Evolutionary conservation across 73 alveolate genomes (phyloP), one percentile per base, ranked within the genome.

Genomic region (Symbiodinium natans): DNA sequence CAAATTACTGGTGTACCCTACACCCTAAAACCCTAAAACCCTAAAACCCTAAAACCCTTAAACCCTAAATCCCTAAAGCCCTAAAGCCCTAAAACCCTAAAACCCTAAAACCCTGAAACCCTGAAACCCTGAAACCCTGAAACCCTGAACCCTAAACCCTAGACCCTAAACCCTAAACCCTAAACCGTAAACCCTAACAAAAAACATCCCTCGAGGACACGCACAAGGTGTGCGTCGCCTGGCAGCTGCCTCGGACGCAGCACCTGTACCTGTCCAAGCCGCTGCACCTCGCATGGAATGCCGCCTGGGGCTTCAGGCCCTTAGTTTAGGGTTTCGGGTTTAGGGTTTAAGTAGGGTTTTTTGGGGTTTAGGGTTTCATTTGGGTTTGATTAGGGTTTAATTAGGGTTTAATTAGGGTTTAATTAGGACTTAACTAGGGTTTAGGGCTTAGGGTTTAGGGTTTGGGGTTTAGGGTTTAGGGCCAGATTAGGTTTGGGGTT

Each of bases 171-270:
- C 63, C 63, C 63, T 48, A 48, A 43, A 43, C 56, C 56, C 56
- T 43, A 43, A 5, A 43, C 63, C 63, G 21, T 1, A 48, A 48
- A 48, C n/a, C n/a, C n/a, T n/a, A 11, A 43, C 56, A 8, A 11
- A 11, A 43, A 8, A 43, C 56, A 43, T 43, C 56, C 56, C 56
- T 11, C 56, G 56, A 71, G 83, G 83, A 71, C 83, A 33, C 39
- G 83, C 83, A 71, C 39, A 71, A 71, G 39, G 38, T 71, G 13
- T n/a, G 41, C 42, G 25, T 71, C 83, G 39, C 83, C 25, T 71
- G 83, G 83, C 83, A 71, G 83, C 39, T 71, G 83, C 83, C 83
- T 36, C 41, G 41, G 38, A 71, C 83, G 83, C 34, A 33, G 39
- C 83, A 71, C 33, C 39, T 71, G 83, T 71, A 71, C 83, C 11